Evolutionary conservation across 202 grass and related monocot species (phyloP).

Genomic region (Eragrostis tef): DNA sequence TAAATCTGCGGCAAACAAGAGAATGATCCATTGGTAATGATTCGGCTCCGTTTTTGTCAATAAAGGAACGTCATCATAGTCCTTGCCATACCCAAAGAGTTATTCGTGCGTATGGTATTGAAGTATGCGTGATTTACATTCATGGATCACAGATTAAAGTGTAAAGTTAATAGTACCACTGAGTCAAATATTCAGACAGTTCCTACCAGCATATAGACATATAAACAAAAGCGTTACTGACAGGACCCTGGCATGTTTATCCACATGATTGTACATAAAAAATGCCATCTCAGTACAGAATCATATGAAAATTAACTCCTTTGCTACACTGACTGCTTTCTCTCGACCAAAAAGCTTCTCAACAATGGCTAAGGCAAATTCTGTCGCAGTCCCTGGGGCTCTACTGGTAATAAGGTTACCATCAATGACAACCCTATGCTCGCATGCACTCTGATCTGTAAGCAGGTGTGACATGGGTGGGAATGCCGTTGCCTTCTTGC

Average conservation of each 20-base stretch:
- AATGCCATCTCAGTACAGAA: background rate
- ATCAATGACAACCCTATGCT: slow-evolving; percentile 65
- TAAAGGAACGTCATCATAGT: background rate
- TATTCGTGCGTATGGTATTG: background rate
- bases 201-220: background rate
- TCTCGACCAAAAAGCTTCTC: slow-evolving; percentile 70
- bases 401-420: slow-evolving; percentile 76
- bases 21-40: background rate
- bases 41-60: background rate
- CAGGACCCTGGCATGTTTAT: slow-evolving; percentile 10
- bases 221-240: slow-evolving; percentile 8
- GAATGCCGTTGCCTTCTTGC: slow-evolving; percentile 70
- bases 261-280: slow-evolving; percentile 23
- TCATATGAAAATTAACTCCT: slow-evolving; percentile 59
- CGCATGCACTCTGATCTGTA: slow-evolving; percentile 57
- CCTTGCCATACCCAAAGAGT: background rate
- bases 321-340: slow-evolving; percentile 51
- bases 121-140: background rate
- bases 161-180: slow-evolving; percentile 11
- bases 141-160: slow-evolving; percentile 17
- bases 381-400: slow-evolving; percentile 66
- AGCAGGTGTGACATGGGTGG: slow-evolving; percentile 67
- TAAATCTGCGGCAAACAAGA: background rate
- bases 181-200: slow-evolving; percentile 15
- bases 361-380: slow-evolving; percentile 70